These are phyloP conservation scores for Punica granatum DNA, from an alignment of 345 rosid species.

Conservation along the genomic window DNA sequence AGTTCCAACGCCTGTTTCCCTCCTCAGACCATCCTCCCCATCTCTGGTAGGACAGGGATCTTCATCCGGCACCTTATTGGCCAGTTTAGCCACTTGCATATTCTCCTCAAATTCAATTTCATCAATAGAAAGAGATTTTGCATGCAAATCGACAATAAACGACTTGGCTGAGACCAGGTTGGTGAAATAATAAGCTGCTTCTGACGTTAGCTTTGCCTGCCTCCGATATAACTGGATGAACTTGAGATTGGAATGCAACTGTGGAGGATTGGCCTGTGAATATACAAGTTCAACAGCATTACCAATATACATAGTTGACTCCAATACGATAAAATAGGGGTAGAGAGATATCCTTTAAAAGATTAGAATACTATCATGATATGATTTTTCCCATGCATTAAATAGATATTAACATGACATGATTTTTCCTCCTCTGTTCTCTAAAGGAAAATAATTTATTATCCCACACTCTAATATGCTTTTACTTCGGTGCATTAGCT, in stretches of 20 bases:
- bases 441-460: no score
- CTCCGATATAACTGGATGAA: constrained; percentile 45
- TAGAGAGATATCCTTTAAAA: no score
- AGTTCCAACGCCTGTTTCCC: constrained; percentile 15
- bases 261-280: constrained; percentile 55
- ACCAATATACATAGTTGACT: background rate
- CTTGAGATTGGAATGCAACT: constrained; percentile 55
- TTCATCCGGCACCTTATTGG: constrained; percentile 17
- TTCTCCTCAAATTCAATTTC: constrained; percentile 49
- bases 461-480: no score
- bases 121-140: constrained; percentile 52
- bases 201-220: constrained; percentile 42
- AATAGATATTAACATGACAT: no score
- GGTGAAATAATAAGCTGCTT: constrained; percentile 52
- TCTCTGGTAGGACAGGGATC: constrained; percentile 12
- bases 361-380: no score
- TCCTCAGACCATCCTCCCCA: constrained; percentile 12
- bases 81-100: constrained; percentile 44
- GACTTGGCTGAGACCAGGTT: constrained; percentile 47
- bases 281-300: constrained; percentile 9
- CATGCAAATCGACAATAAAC: constrained; percentile 37
- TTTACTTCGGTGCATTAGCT: no score
- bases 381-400: no score
- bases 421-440: no score
- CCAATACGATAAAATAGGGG: no score